phyloP scores from a whole-genome alignment of 768 basidiomycete genomes.

The Strobilomyces dryophilus region DNA sequence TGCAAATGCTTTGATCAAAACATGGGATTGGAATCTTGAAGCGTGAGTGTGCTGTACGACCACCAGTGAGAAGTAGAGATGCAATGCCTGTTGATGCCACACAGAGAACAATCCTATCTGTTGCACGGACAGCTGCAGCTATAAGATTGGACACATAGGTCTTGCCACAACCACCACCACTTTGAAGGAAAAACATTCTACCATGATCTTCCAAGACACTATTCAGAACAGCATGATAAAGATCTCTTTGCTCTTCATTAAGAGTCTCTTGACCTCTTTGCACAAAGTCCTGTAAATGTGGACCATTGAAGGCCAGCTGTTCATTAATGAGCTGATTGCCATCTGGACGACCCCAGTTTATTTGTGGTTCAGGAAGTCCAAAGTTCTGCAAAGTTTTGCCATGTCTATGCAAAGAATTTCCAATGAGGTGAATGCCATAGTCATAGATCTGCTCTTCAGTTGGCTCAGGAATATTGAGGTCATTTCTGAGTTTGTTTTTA shows the following conservation, averaged over 20 bases:
- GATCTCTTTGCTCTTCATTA: background rate
- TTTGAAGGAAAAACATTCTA: too few relatives aligned
- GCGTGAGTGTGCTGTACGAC: too few relatives aligned
- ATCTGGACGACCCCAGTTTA: slow-evolving; percentile 6
- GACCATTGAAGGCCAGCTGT: background rate
- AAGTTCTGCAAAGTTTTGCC: background rate
- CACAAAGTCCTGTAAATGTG: background rate
- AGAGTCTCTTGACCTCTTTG: background rate
- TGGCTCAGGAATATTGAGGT: background rate
- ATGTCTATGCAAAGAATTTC: background rate
- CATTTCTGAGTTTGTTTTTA: background rate
- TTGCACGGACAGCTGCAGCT: too few relatives aligned
- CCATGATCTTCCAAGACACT: too few relatives aligned
- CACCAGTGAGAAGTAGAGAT: too few relatives aligned
- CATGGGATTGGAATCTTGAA: too few relatives aligned
- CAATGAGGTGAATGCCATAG: background rate
- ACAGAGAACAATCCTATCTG: too few relatives aligned
- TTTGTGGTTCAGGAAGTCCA: background rate
- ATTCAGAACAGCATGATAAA: too few relatives aligned
- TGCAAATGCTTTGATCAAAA: too few relatives aligned
- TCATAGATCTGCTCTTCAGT: background rate
- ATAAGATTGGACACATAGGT: too few relatives aligned
- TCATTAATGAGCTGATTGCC: slow-evolving; percentile 18
- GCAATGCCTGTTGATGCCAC: too few relatives aligned
- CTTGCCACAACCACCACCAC: too few relatives aligned